These are phyloP conservation scores for Phytophthora fragariae DNA, from an alignment of 352 stramenopile genomes.

Conservation along the genomic window DNA sequence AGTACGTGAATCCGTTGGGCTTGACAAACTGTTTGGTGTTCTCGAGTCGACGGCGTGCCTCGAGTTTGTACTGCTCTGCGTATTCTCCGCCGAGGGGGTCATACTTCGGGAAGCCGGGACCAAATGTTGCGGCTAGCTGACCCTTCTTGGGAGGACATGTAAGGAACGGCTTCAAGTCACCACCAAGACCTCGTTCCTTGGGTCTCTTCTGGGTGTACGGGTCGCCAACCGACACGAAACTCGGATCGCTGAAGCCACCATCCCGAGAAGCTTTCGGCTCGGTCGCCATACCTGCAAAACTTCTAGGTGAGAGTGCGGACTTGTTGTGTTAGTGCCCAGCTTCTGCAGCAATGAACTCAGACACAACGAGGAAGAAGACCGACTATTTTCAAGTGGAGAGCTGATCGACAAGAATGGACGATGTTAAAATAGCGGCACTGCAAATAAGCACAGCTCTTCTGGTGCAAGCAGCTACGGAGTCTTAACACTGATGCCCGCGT, in stretches of 20 bases:
- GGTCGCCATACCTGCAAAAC: constrained; percentile 22
- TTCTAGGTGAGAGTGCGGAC: no score
- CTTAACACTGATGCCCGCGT: constrained; percentile 6
- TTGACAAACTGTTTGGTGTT: constrained; percentile 80
- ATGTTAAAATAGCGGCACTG: constrained; percentile 28
- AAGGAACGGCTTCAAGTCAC: constrained; percentile 74
- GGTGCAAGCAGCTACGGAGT: constrained; percentile 11
- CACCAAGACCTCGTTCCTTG: constrained; percentile 61
- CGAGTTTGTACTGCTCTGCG: constrained; percentile 73
- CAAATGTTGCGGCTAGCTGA: constrained; percentile 66
- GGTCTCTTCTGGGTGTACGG: constrained; percentile 57
- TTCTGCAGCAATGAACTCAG: not conserved
- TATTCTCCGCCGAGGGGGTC: constrained; percentile 70
- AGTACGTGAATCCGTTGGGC: constrained; percentile 74
- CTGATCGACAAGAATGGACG: constrained; percentile 6
- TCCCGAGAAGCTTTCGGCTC: constrained; percentile 65
- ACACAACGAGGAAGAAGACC: constrained; percentile 1
- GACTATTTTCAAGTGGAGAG: constrained; percentile 30
- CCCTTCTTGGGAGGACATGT: constrained; percentile 77
- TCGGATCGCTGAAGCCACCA: constrained; percentile 78
- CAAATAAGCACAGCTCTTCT: not conserved
- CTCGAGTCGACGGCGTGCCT: constrained; percentile 68
- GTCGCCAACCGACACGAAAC: constrained; percentile 71
- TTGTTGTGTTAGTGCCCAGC: not conserved
- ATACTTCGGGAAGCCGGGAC: constrained; percentile 68